These are phyloP conservation scores for Scedosporium dehoogii DNA, from an alignment of 2,329 filamentous ascomycete species.

Conservation along the genomic window DNA sequence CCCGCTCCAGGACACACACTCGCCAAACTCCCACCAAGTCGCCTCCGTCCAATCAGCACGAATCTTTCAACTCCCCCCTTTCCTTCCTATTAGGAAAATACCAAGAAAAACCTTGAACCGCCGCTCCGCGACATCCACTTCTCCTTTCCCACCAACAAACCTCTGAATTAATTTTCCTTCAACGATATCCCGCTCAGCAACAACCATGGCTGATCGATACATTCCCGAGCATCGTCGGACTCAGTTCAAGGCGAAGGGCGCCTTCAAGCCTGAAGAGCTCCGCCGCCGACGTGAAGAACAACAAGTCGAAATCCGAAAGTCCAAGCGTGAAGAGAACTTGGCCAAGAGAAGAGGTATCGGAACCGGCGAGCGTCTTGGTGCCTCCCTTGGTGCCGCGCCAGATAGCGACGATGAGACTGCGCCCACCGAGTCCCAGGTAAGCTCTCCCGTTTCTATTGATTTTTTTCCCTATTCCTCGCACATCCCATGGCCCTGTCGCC, in stretches of 20 bases:
- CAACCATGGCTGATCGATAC: conserved; percentile 92
- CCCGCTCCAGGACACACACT: background rate
- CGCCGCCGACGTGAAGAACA: conserved; percentile 97
- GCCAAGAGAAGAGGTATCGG: conserved; percentile 95
- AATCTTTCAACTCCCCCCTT: background rate
- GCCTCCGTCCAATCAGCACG: conserved; percentile 5
- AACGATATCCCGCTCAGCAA: conserved; percentile 9
- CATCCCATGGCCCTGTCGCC: conserved; percentile 5
- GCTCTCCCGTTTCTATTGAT: conserved; percentile 23
- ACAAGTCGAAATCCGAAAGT: conserved; percentile 97
- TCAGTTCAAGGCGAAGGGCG: conserved; percentile 99
- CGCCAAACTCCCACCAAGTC: background rate
- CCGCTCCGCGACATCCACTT: background rate
- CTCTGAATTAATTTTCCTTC: background rate
- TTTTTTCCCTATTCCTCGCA: conserved; percentile 10
- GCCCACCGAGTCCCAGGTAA: conserved; percentile 93
- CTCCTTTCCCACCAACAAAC: background rate
- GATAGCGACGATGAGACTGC: conserved; percentile 97
- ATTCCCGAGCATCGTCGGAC: conserved; percentile 98
- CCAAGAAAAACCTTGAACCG: background rate
- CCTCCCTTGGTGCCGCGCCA: conserved; percentile 74
- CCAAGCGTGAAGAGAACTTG: conserved; percentile 97
- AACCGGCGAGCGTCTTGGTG: conserved; percentile 69
- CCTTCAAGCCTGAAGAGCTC: conserved; percentile 98
- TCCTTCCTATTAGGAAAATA: background rate